phyloP scores from a whole-genome alignment of 2,329 filamentous ascomycete species.

The Colletotrichum sp. region DNA sequence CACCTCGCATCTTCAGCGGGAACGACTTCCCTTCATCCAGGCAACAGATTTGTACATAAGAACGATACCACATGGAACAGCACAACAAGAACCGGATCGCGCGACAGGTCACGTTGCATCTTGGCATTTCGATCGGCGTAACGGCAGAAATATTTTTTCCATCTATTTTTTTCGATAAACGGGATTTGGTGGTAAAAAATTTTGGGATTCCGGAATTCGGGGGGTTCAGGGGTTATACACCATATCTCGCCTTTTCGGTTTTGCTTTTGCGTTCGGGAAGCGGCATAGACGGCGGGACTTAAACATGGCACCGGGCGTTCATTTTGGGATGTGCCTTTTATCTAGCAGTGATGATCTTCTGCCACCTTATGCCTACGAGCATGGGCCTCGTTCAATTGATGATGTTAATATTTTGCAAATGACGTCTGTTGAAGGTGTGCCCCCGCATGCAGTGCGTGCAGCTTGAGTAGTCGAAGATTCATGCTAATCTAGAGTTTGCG shows the following conservation, averaged over 20 bases:
- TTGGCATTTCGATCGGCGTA: slow-evolving; percentile 23
- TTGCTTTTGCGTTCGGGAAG: neutral
- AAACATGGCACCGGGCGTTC: neutral
- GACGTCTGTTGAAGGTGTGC: neutral
- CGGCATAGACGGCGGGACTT: neutral
- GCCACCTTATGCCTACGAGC: slow-evolving; percentile 2
- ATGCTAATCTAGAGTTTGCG: neutral
- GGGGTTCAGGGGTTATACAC: neutral
- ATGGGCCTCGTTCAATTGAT: neutral
- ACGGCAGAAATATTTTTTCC: neutral
- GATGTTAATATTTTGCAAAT: neutral
- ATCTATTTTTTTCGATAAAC: neutral
- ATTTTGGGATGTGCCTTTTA: neutral
- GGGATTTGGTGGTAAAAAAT: neutral
- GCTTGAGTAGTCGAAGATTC: neutral
- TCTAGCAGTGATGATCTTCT: slow-evolving; percentile 1
- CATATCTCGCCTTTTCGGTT: neutral
- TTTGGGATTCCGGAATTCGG: neutral
- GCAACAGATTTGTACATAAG: slow-evolving; percentile 4
- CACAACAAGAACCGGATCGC: neutral
- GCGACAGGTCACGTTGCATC: slow-evolving; percentile 20
- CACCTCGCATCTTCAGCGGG: neutral
- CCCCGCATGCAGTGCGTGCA: neutral
- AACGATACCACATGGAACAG: neutral
- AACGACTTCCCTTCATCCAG: neutral